Conservation (phyloP, 805 yeast species). For the Starmerella floricola region DNA sequence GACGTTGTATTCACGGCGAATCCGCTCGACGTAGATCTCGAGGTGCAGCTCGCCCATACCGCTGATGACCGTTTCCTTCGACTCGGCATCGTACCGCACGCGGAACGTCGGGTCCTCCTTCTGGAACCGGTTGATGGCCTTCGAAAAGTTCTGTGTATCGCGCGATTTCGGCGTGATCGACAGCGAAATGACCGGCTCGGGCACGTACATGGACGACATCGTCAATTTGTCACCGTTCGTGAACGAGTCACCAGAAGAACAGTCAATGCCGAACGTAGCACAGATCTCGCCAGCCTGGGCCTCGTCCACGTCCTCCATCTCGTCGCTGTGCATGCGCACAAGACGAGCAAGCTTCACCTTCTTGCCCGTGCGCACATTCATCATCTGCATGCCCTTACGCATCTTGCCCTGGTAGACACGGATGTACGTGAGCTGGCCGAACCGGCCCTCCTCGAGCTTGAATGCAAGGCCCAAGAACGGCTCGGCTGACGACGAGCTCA, state of each 20-base stretch:
- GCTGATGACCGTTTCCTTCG: slow-evolving; percentile 86
- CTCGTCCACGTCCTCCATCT: slow-evolving; percentile 95
- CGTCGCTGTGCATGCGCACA: slow-evolving; percentile 97
- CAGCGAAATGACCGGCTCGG: slow-evolving; percentile 94
- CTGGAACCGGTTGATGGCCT: slow-evolving; percentile 94
- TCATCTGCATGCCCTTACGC: slow-evolving; percentile 79
- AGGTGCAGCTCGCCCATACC: slow-evolving; percentile 98
- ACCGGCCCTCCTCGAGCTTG: slow-evolving; percentile 95
- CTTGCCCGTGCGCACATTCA: slow-evolving; percentile 84
- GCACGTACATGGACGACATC: slow-evolving; percentile 97
- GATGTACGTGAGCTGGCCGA: slow-evolving; percentile 93
- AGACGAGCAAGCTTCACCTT: slow-evolving; percentile 84
- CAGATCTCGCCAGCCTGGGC: slow-evolving; percentile 97
- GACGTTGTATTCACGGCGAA: slow-evolving; percentile 92
- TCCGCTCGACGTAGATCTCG: slow-evolving; percentile 96
- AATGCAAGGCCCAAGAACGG: slow-evolving; percentile 97
- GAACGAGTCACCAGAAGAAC: slow-evolving; percentile 97
- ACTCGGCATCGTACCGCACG: slow-evolving; percentile 77
- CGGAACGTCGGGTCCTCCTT: slow-evolving; percentile 98
- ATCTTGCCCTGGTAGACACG: slow-evolving; percentile 94
- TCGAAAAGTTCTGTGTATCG: slow-evolving; percentile 81
- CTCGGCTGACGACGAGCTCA: slow-evolving; percentile 56
- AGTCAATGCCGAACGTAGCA: slow-evolving; percentile 97
- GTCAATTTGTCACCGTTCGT: slow-evolving; percentile 76
- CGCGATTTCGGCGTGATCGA: slow-evolving; percentile 79